phyloP scores from a whole-genome alignment of 2,329 filamentous ascomycete species.

The Diaporthe longicolla region DNA sequence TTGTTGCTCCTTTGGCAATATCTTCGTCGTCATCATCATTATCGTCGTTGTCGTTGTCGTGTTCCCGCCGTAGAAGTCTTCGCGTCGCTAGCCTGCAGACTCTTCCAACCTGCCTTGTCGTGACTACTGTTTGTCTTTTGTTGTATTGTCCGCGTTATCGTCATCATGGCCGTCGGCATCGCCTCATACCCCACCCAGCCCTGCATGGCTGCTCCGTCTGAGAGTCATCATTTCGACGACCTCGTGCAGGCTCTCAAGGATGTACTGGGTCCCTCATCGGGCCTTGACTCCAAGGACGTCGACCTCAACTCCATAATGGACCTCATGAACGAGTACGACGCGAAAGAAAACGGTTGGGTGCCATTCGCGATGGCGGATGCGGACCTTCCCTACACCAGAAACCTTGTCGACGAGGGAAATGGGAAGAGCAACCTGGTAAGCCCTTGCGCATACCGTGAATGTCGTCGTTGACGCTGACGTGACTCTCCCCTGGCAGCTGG shows the following conservation, averaged over 20 bases:
- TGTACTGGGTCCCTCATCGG: constrained; percentile 83
- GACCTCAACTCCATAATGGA: constrained; percentile 78
- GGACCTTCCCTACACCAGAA: constrained; percentile 83
- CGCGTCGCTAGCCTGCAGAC: constrained; percentile 15
- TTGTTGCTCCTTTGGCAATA: constrained; percentile 20
- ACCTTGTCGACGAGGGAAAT: constrained; percentile 91
- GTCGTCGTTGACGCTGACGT: constrained; percentile 42
- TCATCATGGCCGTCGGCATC: constrained; percentile 49
- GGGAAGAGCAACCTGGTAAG: constrained; percentile 69
- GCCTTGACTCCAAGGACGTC: constrained; percentile 85
- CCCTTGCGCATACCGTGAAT: constrained; percentile 10
- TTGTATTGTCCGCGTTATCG: constrained; percentile 8
- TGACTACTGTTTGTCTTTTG: constrained; percentile 18
- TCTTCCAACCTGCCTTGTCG: neutral
- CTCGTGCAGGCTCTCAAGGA: constrained; percentile 82
- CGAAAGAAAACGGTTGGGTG: constrained; percentile 78
- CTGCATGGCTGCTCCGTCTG: neutral
- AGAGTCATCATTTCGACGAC: constrained; percentile 68
- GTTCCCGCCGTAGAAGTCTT: constrained; percentile 5
- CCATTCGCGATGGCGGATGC: constrained; percentile 81
- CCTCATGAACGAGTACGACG: constrained; percentile 82
- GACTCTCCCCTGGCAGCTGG: constrained; percentile 68
- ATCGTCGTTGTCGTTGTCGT: neutral
- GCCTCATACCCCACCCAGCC: constrained; percentile 14
- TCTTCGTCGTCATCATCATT: neutral